Conservation (phyloP, 2,329 filamentous ascomycete genomes). For the Colletotrichum sp. region DNA sequence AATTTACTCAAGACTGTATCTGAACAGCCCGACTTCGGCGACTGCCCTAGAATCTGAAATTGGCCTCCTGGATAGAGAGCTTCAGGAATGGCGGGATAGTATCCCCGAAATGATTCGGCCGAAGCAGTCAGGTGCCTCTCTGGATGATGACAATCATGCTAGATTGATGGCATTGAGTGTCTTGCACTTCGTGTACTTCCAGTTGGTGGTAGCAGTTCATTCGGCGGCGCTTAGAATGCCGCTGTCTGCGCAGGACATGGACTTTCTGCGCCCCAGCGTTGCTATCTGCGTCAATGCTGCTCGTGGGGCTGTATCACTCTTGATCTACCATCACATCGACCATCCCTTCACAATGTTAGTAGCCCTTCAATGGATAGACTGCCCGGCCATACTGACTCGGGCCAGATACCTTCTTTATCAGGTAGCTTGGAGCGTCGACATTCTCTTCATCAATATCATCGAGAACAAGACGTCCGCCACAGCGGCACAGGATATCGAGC, state of each 20-base stretch:
- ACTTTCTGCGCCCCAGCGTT: not conserved
- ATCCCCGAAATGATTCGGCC: constrained; percentile 17
- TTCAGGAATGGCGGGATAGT: constrained; percentile 12
- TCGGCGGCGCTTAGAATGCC: constrained; percentile 7
- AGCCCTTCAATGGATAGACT: not conserved
- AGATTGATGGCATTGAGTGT: constrained; percentile 3
- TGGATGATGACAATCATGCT: constrained; percentile 4
- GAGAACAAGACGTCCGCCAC: constrained; percentile 4
- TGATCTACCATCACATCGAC: constrained; percentile 11
- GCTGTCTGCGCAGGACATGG: not conserved
- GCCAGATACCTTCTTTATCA: constrained; percentile 13
- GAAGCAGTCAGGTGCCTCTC: not conserved
- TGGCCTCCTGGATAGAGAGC: not conserved
- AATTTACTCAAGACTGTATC: not conserved
- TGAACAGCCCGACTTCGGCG: not conserved
- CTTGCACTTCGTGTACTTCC: constrained; percentile 17
- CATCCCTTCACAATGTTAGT: constrained; percentile 11
- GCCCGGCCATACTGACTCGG: not conserved
- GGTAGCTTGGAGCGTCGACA: constrained; percentile 16
- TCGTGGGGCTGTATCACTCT: constrained; percentile 7
- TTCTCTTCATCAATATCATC: constrained; percentile 13
- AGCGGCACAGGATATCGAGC: constrained; percentile 8
- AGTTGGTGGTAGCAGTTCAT: constrained; percentile 12
- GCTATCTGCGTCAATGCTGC: constrained; percentile 11
- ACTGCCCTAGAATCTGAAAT: constrained; percentile 13